Conservation (phyloP, 306 rosid genomes). For the Coriaria nepalensis region DNA sequence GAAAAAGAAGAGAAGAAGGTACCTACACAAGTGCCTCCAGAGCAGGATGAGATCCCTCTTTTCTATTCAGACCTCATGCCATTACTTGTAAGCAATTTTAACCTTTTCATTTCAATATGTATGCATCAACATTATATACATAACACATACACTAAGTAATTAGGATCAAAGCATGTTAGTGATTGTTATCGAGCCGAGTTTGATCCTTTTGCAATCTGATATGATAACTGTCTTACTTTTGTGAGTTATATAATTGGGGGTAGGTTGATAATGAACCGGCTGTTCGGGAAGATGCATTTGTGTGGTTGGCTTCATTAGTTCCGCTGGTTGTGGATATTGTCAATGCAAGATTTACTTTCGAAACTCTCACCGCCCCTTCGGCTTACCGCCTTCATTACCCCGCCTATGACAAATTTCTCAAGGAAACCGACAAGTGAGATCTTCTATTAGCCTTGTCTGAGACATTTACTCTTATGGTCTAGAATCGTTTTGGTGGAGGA, state of each 20-base stretch:
- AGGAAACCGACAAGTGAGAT: slow-evolving; percentile 59
- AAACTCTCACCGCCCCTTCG: slow-evolving; percentile 63
- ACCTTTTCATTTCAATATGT: no score
- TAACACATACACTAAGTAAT: background rate
- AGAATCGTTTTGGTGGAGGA: background rate
- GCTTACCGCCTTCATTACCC: slow-evolving; percentile 75
- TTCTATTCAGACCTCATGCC: slow-evolving; percentile 94
- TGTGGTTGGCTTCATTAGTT: slow-evolving; percentile 69
- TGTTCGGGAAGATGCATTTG: slow-evolving; percentile 88
- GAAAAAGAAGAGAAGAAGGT: slow-evolving; percentile 55
- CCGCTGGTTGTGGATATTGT: slow-evolving; percentile 60
- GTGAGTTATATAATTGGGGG: slow-evolving; percentile 2
- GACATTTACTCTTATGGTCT: background rate
- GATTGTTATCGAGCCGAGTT: no score
- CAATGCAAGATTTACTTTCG: slow-evolving; percentile 76
- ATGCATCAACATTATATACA: no score
- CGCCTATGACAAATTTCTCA: slow-evolving; percentile 56
- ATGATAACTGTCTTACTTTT: background rate
- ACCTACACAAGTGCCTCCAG: slow-evolving; percentile 14
- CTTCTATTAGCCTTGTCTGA: background rate
- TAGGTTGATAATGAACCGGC: slow-evolving; percentile 49
- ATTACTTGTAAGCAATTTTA: slow-evolving; percentile 52
- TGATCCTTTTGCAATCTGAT: background rate
- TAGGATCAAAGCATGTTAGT: no score
- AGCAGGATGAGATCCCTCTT: slow-evolving; percentile 61